These are phyloP conservation scores for Backusella westeae DNA, from an alignment of 192 early-diverging fungal species.

Conservation along the genomic window DNA sequence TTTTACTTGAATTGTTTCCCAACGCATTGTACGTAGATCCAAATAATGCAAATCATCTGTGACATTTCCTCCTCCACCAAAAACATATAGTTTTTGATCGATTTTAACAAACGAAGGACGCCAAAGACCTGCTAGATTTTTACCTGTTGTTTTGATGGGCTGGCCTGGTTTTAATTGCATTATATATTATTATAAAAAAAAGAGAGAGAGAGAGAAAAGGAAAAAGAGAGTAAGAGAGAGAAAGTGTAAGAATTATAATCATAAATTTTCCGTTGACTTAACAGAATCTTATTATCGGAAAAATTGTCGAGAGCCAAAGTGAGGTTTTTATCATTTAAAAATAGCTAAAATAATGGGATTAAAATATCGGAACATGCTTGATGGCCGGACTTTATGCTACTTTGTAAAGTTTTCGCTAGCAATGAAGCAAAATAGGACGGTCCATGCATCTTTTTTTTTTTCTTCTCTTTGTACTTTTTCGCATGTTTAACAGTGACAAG, in stretches of 20 bases:
- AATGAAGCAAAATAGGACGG: background rate
- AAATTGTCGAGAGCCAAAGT: background rate
- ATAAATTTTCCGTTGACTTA: constrained; percentile 9
- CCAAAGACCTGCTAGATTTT: constrained; percentile 54
- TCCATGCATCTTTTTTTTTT: background rate
- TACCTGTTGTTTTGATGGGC: constrained; percentile 47
- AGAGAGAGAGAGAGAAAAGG: background rate
- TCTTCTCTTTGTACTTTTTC: background rate
- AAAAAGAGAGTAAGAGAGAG: background rate
- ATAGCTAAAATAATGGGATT: background rate
- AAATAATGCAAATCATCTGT: constrained; percentile 57
- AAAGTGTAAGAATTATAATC: background rate
- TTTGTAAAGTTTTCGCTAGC: background rate
- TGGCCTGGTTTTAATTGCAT: constrained; percentile 36
- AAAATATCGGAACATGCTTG: background rate
- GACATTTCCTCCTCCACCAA: constrained; percentile 55
- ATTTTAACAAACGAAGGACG: constrained; percentile 53
- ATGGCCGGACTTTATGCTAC: background rate
- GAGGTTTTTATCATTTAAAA: background rate
- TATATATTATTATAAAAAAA: background rate
- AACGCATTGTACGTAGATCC: constrained; percentile 43
- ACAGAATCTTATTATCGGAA: background rate
- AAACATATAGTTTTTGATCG: constrained; percentile 49
- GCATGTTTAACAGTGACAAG: background rate
- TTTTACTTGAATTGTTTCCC: constrained; percentile 51